Evolutionary conservation across 352 stramenopile species (phyloP).

Genomic region (Phytophthora citricola): DNA sequence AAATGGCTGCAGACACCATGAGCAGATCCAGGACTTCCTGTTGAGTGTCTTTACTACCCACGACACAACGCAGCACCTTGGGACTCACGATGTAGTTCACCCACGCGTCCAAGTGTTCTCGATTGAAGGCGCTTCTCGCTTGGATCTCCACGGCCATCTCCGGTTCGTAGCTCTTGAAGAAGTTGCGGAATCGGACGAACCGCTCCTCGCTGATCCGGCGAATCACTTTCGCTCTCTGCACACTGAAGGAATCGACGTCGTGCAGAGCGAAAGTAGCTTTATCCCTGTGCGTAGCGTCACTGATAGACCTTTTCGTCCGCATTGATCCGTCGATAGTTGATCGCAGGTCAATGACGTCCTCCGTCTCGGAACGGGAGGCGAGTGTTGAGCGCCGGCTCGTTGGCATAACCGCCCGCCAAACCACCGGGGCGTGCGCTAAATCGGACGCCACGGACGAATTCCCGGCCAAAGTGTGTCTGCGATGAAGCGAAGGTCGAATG

Average conservation of each 20-base stretch:
- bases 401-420: constrained; percentile 40
- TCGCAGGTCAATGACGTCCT: constrained; percentile 14
- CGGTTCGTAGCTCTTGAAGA: constrained; percentile 48
- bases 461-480: constrained; percentile 26
- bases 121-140: constrained; percentile 23
- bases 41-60: constrained; percentile 17
- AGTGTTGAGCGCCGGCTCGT: constrained; percentile 29
- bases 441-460: constrained; percentile 26
- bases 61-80: constrained; percentile 35
- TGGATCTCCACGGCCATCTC: constrained; percentile 45
- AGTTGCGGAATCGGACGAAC: constrained; percentile 42
- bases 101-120: constrained; percentile 41
- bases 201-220: constrained; percentile 32
- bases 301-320: constrained; percentile 29
- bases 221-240: constrained; percentile 34
- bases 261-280: constrained; percentile 32
- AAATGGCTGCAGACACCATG: constrained; percentile 45
- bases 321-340: constrained; percentile 31
- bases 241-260: constrained; percentile 34
- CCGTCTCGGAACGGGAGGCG: constrained; percentile 15
- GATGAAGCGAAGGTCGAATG: constrained; percentile 9
- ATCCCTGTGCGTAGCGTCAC: constrained; percentile 19
- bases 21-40: constrained; percentile 42
- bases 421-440: constrained; percentile 20
- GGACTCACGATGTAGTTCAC: constrained; percentile 46